These are phyloP conservation scores for Saccharomycopsis guyanensis DNA, from an alignment of 805 yeast species.

Conservation along the genomic window DNA sequence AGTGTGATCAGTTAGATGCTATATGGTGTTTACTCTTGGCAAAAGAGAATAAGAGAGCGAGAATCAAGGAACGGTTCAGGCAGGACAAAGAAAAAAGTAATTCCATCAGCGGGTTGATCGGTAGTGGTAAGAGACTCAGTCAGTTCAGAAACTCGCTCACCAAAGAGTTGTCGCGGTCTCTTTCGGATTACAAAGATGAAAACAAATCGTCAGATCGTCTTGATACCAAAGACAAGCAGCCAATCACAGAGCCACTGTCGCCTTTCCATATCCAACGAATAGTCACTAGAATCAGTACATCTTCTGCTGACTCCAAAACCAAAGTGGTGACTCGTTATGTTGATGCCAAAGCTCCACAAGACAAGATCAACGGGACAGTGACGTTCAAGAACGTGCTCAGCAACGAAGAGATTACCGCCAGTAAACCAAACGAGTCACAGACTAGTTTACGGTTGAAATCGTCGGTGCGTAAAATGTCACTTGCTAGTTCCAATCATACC, in stretches of 20 bases:
- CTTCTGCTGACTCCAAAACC: neutral
- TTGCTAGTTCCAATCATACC: no score
- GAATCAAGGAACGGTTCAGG: constrained; percentile 21
- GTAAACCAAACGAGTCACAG: neutral
- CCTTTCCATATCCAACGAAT: constrained; percentile 1
- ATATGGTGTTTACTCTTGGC: constrained; percentile 19
- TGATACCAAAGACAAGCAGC: neutral
- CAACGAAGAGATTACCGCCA: neutral
- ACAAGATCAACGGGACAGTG: neutral
- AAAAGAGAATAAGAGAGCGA: constrained; percentile 30
- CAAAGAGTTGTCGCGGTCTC: constrained; percentile 3
- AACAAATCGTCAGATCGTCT: neutral
- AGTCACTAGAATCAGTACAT: neutral
- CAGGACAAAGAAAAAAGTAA: constrained; percentile 11
- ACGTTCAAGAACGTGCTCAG: neutral
- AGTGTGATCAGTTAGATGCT: constrained; percentile 46
- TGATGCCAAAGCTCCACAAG: neutral
- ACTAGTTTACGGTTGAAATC: neutral
- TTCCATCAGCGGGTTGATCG: constrained; percentile 13
- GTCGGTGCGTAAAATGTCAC: neutral
- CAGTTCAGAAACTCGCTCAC: constrained; percentile 9
- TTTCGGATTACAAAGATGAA: neutral
- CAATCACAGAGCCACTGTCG: neutral
- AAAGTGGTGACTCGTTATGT: neutral
- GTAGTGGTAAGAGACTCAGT: constrained; percentile 15